Percentiles rank a stretch among this genome's conserved stretches.
phyloP scores from a whole-genome alignment of 1,284 basidiomycete genomes.

The Sporisorium reilianum region DNA sequence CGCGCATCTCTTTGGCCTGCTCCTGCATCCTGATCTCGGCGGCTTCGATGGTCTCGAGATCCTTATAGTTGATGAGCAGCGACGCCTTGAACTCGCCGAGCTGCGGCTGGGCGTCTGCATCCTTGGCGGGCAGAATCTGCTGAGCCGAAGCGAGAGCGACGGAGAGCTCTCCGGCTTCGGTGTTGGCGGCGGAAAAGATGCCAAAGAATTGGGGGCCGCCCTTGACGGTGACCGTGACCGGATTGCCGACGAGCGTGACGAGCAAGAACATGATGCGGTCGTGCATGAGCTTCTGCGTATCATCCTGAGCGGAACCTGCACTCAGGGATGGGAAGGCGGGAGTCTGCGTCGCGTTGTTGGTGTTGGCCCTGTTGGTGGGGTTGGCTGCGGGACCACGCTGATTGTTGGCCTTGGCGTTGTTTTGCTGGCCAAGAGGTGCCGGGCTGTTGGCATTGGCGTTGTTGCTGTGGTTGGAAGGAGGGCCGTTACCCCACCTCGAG shows the following conservation, averaged over 20 bases:
- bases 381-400: slow-evolving; percentile 19
- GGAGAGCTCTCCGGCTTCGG: slow-evolving; percentile 52
- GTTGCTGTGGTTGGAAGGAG: slow-evolving; percentile 23
- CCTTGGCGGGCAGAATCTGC: slow-evolving; percentile 42
- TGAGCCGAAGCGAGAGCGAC: slow-evolving; percentile 59
- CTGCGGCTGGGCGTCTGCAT: slow-evolving; percentile 19
- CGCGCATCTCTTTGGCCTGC: slow-evolving; percentile 50
- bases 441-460: slow-evolving; percentile 15
- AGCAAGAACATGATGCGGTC: slow-evolving; percentile 58
- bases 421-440: slow-evolving; percentile 13
- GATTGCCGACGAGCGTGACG: slow-evolving; percentile 55
- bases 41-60: slow-evolving; percentile 55
- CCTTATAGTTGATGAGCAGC: slow-evolving; percentile 55
- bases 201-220: slow-evolving; percentile 60
- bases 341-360: slow-evolving; percentile 13
- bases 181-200: slow-evolving; percentile 58
- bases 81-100: slow-evolving; percentile 52
- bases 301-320: slow-evolving; percentile 18
- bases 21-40: slow-evolving; percentile 55
- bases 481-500: slow-evolving; percentile 42
- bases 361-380: slow-evolving; percentile 19
- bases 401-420: slow-evolving; percentile 28
- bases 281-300: slow-evolving; percentile 50
- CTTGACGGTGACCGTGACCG: slow-evolving; percentile 58
- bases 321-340: slow-evolving; percentile 38